Conservation (phyloP, 805 yeast species). For the Starmerella gropengiesseri region DNA sequence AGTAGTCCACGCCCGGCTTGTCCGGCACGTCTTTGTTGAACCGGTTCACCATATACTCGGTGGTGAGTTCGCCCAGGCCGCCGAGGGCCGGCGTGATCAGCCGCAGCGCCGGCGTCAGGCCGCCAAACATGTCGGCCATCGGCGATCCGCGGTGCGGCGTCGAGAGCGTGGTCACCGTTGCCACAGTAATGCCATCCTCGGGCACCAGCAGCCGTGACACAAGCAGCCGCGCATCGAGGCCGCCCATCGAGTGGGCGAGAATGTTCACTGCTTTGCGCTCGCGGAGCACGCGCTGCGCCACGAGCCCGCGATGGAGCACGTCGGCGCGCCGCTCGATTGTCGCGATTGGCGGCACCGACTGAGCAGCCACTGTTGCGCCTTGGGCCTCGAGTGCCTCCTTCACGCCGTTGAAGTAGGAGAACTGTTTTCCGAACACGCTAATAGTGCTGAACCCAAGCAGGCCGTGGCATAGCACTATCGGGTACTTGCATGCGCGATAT, state of each 20-base stretch:
- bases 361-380: constrained; percentile 61
- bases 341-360: constrained; percentile 76
- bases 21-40: constrained; percentile 47
- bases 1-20: constrained; percentile 56
- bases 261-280: constrained; percentile 45
- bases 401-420: constrained; percentile 80
- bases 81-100: constrained; percentile 21
- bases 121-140: constrained; percentile 58
- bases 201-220: constrained; percentile 43
- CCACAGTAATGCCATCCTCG: constrained; percentile 41
- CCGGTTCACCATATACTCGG: constrained; percentile 35
- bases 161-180: constrained; percentile 69
- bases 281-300: constrained; percentile 21
- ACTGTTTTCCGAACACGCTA: constrained; percentile 29
- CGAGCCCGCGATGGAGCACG: constrained; percentile 43
- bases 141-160: constrained; percentile 86
- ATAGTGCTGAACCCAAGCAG: constrained; percentile 66
- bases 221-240: constrained; percentile 70
- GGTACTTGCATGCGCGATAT: constrained; percentile 31
- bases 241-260: constrained; percentile 92
- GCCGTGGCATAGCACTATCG: constrained; percentile 79
- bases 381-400: constrained; percentile 44
- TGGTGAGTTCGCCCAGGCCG: constrained; percentile 56
- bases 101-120: constrained; percentile 23
- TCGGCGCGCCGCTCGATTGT: constrained; percentile 59